Conservation (phyloP, 495 filamentous ascomycete species). For the Hypoxylon intermedium region DNA sequence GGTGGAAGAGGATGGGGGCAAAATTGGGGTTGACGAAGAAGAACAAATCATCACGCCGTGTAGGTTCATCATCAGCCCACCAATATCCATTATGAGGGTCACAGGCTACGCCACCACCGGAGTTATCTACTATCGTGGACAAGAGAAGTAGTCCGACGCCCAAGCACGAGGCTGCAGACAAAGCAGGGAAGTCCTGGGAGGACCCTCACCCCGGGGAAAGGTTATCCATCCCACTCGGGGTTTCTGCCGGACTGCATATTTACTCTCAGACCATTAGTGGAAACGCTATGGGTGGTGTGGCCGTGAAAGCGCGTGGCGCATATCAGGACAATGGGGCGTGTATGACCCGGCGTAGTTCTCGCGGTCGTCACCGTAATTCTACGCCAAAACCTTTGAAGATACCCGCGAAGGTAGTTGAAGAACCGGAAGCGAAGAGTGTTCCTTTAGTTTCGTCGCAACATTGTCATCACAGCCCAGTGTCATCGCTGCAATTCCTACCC, state of each 20-base stretch:
- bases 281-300: constrained; percentile 56
- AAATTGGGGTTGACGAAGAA: constrained; percentile 76
- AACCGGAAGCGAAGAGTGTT: constrained; percentile 24
- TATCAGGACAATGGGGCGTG: constrained; percentile 28
- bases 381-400: constrained; percentile 48
- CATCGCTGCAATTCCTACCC: constrained; percentile 31
- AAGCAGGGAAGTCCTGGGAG: constrained; percentile 46
- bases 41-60: constrained; percentile 48
- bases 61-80: constrained; percentile 48
- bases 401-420: constrained; percentile 46
- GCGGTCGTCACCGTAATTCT: constrained; percentile 38
- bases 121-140: constrained; percentile 42
- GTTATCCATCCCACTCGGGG: constrained; percentile 43
- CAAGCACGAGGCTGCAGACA: constrained; percentile 27
- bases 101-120: constrained; percentile 60
- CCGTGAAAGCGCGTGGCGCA: constrained; percentile 56
- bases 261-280: constrained; percentile 45
- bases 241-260: constrained; percentile 40
- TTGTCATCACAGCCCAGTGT: constrained; percentile 19
- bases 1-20: constrained; percentile 87
- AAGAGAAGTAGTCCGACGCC: constrained; percentile 24
- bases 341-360: constrained; percentile 38
- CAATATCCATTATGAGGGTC: constrained; percentile 58
- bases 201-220: constrained; percentile 56
- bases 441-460: constrained; percentile 25